Base-by-base conservation (phyloP, 73 alveolate species). In the Stentor coeruleus region DNA sequence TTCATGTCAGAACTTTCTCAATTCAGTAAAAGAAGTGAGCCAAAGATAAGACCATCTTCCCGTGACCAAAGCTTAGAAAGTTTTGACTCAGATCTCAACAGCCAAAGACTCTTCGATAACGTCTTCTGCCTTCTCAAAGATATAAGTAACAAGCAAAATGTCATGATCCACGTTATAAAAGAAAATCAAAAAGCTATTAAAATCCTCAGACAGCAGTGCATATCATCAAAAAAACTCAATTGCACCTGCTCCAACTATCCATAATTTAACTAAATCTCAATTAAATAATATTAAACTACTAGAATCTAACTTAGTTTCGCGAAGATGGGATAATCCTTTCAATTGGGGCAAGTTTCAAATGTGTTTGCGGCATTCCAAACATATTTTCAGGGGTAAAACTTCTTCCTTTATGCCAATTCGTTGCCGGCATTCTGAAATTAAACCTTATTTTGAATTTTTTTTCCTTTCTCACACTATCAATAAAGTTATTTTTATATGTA, bases 351-450 rank as follows among this genome's bases (percentile, higher is more conserved):
- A 66, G 79, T 31, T 40, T 20, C 14, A 66, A 33, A 66, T 66
- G 79, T 11, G 79, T 66, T 20, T 66, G n/a, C 37, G 79, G 79
- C 79, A 20, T 66, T 66, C 40, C n/a, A 66, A 66, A 66, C 14
- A 31, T 26, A 66, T 66, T 66, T 66, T 66, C 79, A 66, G 37
- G 1, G 14, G 79, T 20, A 26, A 66, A 26, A 2, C 79, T 66
- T 1, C 40, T 31, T 1, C 40, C 37, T 66, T 66, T 66, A 66
- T 20, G 33, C n/a, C 40, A 66, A 20, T 66, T 66, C 37, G 33
- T 26, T 26, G 79, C 49, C 37, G 79, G 79, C n/a, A 31, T 66
- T 1, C 79, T 20, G 33, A 20, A 31, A 11, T 20, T 66, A 33
- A 66, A 66, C 79, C 79, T 66, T 2, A 20, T 33, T 31, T 66